Evolutionary conservation across 176 grass and related monocot genomes (phyloP).

Genomic region (Musa itinerans): DNA sequence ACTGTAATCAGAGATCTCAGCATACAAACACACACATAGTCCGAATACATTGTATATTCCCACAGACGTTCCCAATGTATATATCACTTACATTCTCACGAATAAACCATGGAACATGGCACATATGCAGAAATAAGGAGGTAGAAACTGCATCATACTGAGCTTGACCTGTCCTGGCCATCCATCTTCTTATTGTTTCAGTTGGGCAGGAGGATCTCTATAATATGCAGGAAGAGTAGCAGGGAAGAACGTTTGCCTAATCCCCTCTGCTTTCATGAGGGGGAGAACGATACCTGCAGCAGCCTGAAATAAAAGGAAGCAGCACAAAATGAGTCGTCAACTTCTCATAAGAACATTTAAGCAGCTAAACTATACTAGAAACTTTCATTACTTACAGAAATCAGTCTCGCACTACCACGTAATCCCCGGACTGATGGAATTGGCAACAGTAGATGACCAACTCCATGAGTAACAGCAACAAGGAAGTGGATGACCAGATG

Average conservation of each 20-base stretch:
- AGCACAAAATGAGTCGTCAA: background rate
- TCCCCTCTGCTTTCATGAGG: constrained; percentile 88
- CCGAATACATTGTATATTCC: too few relatives aligned
- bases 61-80: too few relatives aligned
- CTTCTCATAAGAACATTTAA: background rate
- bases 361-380: background rate
- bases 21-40: too few relatives aligned
- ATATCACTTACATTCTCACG: too few relatives aligned
- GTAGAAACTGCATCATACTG: too few relatives aligned
- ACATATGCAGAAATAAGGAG: too few relatives aligned
- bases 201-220: constrained; percentile 28
- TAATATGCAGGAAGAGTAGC: constrained; percentile 74
- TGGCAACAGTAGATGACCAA: constrained; percentile 75
- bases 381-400: constrained; percentile 54
- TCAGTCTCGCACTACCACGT: constrained; percentile 61
- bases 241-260: constrained; percentile 96
- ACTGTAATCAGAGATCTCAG: too few relatives aligned
- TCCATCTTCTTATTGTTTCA: background rate
- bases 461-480: constrained; percentile 76
- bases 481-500: constrained; percentile 82
- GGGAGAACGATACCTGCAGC: constrained; percentile 87
- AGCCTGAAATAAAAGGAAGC: constrained; percentile 27
- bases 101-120: too few relatives aligned
- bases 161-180: background rate
- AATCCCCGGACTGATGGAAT: constrained; percentile 64